These are phyloP conservation scores for Pigoraptor vietnamica DNA, from an alignment of 78 protist genomes.

Conservation along the genomic window DNA sequence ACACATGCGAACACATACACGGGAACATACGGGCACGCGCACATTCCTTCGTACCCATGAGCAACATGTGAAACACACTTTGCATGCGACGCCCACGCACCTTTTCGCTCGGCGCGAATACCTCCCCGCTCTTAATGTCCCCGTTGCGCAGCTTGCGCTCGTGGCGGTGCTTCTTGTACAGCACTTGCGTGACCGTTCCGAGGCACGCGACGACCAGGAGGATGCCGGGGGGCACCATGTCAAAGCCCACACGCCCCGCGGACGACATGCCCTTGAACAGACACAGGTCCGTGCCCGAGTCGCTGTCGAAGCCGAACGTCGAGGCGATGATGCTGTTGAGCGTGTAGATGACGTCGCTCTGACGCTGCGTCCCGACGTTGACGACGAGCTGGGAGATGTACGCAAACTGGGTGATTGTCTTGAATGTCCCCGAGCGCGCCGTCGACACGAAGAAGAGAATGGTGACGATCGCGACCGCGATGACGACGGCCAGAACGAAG, in stretches of 20 bases:
- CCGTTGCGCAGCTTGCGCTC: background rate
- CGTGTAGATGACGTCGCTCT: background rate
- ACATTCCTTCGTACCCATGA: background rate
- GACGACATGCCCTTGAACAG: background rate
- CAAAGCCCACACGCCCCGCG: background rate
- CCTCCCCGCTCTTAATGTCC: background rate
- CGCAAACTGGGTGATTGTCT: background rate
- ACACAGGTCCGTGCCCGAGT: background rate
- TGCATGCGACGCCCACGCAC: background rate
- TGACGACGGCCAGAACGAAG: background rate
- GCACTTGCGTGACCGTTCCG: background rate
- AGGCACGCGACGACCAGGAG: background rate
- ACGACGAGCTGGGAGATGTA: background rate
- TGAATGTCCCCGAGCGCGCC: background rate
- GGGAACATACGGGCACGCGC: background rate
- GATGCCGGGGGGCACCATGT: background rate
- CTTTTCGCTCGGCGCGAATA: background rate
- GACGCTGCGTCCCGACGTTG: background rate
- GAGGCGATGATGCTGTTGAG: background rate
- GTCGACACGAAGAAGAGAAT: background rate
- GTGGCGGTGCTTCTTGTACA: background rate
- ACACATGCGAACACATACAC: background rate
- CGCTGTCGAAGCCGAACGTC: background rate
- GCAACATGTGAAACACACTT: background rate
- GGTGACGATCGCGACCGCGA: background rate